Conservation (phyloP, 345 rosid species). For the Capsella bursapastoris region DNA sequence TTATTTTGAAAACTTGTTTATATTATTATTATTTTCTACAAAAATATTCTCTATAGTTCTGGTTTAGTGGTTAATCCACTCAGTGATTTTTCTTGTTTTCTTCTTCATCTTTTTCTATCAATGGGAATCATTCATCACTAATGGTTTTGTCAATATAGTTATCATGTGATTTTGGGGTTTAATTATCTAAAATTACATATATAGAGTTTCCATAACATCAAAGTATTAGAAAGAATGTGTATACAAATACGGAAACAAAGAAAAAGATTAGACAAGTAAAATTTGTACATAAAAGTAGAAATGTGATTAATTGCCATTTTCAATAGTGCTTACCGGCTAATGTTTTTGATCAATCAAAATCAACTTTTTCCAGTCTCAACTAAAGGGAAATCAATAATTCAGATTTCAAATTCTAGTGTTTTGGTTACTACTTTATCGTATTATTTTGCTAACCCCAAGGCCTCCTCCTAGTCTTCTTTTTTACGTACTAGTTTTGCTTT, state of each 20-base stretch:
- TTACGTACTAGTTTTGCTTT: neutral
- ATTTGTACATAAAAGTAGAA: too few species aligned
- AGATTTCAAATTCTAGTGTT: neutral
- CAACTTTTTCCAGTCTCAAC: constrained; percentile 27
- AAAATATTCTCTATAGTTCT: too few species aligned
- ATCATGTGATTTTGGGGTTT: too few species aligned
- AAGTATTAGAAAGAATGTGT: too few species aligned
- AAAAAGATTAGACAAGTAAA: too few species aligned
- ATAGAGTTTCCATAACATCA: too few species aligned
- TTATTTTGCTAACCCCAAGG: neutral
- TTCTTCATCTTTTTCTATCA: too few species aligned
- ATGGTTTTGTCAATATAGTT: neutral
- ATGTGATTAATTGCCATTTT: neutral
- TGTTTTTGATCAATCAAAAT: constrained; percentile 8
- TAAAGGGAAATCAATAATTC: neutral
- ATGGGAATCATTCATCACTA: too few species aligned
- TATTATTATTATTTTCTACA: neutral
- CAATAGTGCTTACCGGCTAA: constrained; percentile 3
- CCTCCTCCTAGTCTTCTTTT: neutral
- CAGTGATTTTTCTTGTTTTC: too few species aligned
- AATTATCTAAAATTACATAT: too few species aligned
- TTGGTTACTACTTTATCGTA: neutral
- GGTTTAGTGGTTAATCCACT: neutral
- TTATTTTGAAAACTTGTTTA: too few species aligned
- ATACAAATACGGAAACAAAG: too few species aligned